Evolutionary conservation across 345 rosid species (phyloP), one percentile per base, ranked within the genome.

Genomic region (Pugionium dolabratum): DNA sequence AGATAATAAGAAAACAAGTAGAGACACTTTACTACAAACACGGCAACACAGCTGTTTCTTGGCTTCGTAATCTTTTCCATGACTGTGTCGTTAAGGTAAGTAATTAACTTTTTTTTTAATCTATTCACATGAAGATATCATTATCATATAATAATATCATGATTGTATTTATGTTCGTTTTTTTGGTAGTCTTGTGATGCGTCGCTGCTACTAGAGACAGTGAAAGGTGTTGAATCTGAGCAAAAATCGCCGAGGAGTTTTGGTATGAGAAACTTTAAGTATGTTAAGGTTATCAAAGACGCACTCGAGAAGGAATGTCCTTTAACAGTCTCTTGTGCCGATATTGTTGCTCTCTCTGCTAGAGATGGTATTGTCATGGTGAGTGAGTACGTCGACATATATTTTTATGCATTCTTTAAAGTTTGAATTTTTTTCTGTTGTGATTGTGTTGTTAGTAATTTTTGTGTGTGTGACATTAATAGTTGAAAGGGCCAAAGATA

Each of bases 261-360:
- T n/a, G 98, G 98, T 34, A 88, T 90, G 97, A 88, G 90, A 43
- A 86, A 85, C 57, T 93, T 93, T 71, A 90, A 88, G 81, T 88
- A 89, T 43, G 85, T 90, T 10, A 71, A 64, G 46, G 64, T 82
- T 7, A 90, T 93, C 66, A 90, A 93, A 72, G 80, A 67, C 8
- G 98, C 96, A n/a, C 75, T 93, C 0, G 97, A 93, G 74, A 59
- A 52, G 59, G 91, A 79, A 54, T 88, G 96, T 72, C 94, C 94
- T 2, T 0, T 7, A n/a, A 86, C 85, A 0, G 98, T 93, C 58
- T 90, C 97, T 28, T 93, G 96, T 37, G 96, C 96, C 34, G 94
- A 90, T 64, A 76, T 85, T 35, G 82, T 93, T 1, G 79, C 96
- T 53, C 91, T 93, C 50, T 87, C 96, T 0, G 97, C 94, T 1